Evolutionary conservation across 768 basidiomycete genomes (phyloP).

Genomic region (Collybia sp.): DNA sequence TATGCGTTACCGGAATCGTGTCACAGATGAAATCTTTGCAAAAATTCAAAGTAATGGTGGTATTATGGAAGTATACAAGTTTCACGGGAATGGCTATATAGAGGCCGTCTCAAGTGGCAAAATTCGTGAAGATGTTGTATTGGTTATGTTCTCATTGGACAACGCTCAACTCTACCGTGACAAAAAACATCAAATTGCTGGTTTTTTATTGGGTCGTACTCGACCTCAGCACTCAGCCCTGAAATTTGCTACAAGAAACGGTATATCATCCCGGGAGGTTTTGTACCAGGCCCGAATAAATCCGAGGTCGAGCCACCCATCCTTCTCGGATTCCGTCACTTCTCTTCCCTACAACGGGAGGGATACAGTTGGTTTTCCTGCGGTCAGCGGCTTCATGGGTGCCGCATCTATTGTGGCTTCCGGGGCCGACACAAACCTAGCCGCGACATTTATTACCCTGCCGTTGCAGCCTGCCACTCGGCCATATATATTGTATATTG

Average conservation of each 20-base stretch:
- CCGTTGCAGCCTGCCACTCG: too few species aligned
- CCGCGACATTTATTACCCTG: conserved; percentile 15
- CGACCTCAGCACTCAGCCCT: neutral
- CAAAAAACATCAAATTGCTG: conserved; percentile 1
- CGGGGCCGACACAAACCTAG: conserved; percentile 12
- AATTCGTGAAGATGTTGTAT: neutral
- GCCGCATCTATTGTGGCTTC: conserved; percentile 15
- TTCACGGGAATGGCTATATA: neutral
- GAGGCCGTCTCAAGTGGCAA: neutral
- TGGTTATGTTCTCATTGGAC: conserved; percentile 3
- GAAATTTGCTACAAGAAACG: conserved; percentile 1
- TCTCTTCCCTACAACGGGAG: conserved; percentile 20
- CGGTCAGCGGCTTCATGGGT: conserved; percentile 16
- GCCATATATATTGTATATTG: too few species aligned
- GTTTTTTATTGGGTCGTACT: conserved; percentile 1
- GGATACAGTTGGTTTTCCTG: conserved; percentile 19
- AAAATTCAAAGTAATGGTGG: conserved; percentile 5
- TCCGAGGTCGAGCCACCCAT: conserved; percentile 9
- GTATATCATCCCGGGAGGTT: conserved; percentile 1
- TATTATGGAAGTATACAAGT: neutral
- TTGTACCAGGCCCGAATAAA: conserved; percentile 3
- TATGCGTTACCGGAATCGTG: conserved; percentile 20
- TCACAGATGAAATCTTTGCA: conserved; percentile 16
- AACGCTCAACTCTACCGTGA: conserved; percentile 2
- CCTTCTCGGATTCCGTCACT: conserved; percentile 17